Conservation (phyloP, 495 filamentous ascomycete genomes). For the Lasiosphaeris hirsuta region DNA sequence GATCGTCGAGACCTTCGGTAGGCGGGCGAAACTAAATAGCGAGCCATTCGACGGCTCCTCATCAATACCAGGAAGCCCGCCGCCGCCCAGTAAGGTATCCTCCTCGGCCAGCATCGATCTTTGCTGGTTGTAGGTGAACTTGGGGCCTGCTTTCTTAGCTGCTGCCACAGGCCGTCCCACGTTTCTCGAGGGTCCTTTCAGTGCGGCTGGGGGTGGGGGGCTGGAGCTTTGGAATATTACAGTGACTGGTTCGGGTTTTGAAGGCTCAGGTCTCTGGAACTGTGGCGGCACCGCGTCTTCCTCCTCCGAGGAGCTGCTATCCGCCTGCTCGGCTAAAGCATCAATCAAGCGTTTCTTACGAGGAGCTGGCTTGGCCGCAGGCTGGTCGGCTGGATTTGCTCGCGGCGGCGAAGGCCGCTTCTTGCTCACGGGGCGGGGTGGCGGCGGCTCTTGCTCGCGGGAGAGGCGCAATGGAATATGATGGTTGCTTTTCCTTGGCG, state of each 20-base stretch:
- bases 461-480: slow-evolving; percentile 41
- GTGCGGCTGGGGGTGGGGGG: slow-evolving; percentile 10
- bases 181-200: background rate
- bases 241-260: slow-evolving; percentile 8
- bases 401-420: slow-evolving; percentile 13
- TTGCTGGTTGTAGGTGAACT: slow-evolving; percentile 49
- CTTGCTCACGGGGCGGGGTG: slow-evolving; percentile 8
- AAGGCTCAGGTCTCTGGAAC: slow-evolving; percentile 2
- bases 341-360: slow-evolving; percentile 54
- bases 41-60: slow-evolving; percentile 31
- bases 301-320: slow-evolving; percentile 23
- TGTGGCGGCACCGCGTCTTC: background rate
- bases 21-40: slow-evolving; percentile 37
- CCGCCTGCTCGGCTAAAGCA: slow-evolving; percentile 46
- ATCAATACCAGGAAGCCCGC: slow-evolving; percentile 24
- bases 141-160: slow-evolving; percentile 29
- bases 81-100: slow-evolving; percentile 28
- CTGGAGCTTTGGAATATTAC: slow-evolving; percentile 13
- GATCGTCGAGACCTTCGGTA: slow-evolving; percentile 31
- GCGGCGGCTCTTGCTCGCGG: slow-evolving; percentile 6
- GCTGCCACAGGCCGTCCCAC: slow-evolving; percentile 15
- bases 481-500: slow-evolving; percentile 17
- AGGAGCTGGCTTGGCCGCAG: slow-evolving; percentile 6
- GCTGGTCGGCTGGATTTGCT: background rate
- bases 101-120: slow-evolving; percentile 47